A percentile compares a stretch with the other conserved stretches of the same genome.
Evolutionary conservation across 495 filamentous ascomycete genomes (phyloP).

Genomic region (Penicillium turbatum): DNA sequence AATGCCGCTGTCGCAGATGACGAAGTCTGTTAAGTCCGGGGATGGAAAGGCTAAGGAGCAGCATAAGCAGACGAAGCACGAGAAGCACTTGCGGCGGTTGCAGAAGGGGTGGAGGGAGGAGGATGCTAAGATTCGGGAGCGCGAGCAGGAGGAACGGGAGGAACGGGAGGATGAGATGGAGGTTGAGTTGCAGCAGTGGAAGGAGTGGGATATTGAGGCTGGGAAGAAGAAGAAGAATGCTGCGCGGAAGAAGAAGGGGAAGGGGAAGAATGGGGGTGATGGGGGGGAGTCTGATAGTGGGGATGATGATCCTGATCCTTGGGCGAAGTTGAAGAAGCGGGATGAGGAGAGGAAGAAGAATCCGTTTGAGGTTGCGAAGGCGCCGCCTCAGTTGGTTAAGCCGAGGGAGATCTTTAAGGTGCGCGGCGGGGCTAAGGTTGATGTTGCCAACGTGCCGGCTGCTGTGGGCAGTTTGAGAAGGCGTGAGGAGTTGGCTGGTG

Average conservation of each 20-base stretch:
- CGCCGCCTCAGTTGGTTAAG: constrained; percentile 70
- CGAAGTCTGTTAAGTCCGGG: constrained; percentile 33
- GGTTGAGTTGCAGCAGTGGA: constrained; percentile 45
- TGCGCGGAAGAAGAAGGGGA: constrained; percentile 23
- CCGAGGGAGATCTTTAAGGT: constrained; percentile 69
- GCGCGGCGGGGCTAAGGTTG: constrained; percentile 60
- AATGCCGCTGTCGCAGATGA: constrained; percentile 65
- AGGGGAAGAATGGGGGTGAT: constrained; percentile 37
- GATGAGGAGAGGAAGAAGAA: constrained; percentile 50
- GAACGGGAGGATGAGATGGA: constrained; percentile 52
- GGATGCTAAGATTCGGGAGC: constrained; percentile 58
- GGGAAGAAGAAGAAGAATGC: constrained; percentile 52
- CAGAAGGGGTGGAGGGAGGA: constrained; percentile 78
- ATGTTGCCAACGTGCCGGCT: constrained; percentile 71
- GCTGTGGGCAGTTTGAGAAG: constrained; percentile 72
- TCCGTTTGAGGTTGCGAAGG: constrained; percentile 75
- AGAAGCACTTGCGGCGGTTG: constrained; percentile 75
- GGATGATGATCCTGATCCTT: constrained; percentile 68
- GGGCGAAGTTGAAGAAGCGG: constrained; percentile 63
- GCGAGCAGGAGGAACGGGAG: constrained; percentile 62
- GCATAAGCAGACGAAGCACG: constrained; percentile 68
- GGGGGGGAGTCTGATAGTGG: constrained; percentile 30
- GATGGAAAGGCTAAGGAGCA: constrained; percentile 42
- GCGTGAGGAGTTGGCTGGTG: constrained; percentile 74
- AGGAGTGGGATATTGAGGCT: constrained; percentile 45